Base-by-base conservation (phyloP, 371 early-diverging fungal genomes). In the Umbelopsis sp. region DNA sequence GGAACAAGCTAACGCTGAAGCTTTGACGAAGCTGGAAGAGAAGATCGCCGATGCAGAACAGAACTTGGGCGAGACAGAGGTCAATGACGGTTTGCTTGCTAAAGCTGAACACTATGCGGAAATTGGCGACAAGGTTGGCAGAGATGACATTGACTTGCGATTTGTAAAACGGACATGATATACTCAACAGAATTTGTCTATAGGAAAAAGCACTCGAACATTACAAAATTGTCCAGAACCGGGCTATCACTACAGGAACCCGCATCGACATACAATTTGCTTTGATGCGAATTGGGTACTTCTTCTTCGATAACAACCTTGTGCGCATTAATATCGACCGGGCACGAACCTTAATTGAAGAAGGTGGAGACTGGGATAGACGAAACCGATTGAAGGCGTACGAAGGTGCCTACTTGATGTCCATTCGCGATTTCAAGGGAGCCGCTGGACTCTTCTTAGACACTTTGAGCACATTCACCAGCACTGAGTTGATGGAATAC, bases 361-460 rank as follows among this genome's bases (percentile, higher is more conserved):
- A 95, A 80, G 99, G 98, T 45, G 98, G 99, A 32, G 99, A 99
- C 86, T 99, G 99, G 99, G 99, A 99, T 83, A 91, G 99, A 71
- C 92, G 98, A 70, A 99, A 99, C 85, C 92, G 99, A 67, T 90
- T 99, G 50, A 99, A 99, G 87, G 99, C 98, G 0, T 98, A 99
- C 75, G 94, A 99, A 74, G 99, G 97, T 64, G 85, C 98, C 25
- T 97, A 94, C 85, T 77, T 89, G 72, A 89, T 99, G 86, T 93
- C 96, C 22, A 91, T 93, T 70, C 93, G 99, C 63, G 93, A 99
- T 79, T 99, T 99, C 80, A 94, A 96, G 76, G 92, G 92, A 12
- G 97, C 98, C 1, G 92, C 96, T 12, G 77, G 87, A 53, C 86
- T 95, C 64, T 94, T 99, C 65, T 84, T 97, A 70, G 99, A 98